Base-by-base conservation (phyloP, 495 filamentous ascomycete genomes). In the Aspergillus funiculosus region DNA sequence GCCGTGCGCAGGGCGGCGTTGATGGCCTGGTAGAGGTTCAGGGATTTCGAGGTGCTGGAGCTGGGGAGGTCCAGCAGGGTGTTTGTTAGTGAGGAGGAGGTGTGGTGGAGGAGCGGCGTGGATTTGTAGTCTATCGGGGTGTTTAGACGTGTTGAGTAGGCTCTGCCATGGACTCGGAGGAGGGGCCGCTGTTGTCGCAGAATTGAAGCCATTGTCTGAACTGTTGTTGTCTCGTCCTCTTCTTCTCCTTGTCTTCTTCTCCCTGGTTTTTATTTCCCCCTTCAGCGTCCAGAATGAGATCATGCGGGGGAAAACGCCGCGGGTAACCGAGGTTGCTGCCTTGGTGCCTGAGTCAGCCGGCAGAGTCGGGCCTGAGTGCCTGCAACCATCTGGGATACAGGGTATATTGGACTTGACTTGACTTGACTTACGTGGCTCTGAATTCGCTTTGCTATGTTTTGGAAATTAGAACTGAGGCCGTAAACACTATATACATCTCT, bases 1-100 rank as follows among this genome's bases (percentile, higher is more conserved):
- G 92, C 85, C 29, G 79, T 84, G 22, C 83, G 75, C 8, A 98
- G 71, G 10, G 91, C 91, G 57, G 87, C 80, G 64, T 96, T 96
- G 69, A 98, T 81, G 17, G 92, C 83, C 60, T 92, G 85, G 72
- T 89, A 95, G 40, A 94, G 75, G 64, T 95, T 97, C 74, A 94
- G 80, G 29, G 86, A 80, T 54, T 86, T 89, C 13, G 85, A 88
- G 10, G 77, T 76, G 1, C 83, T 78, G 29, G 76, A 76, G 56
- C 76, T 77, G 20, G 81, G 85, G 22, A 83, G 78, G 14, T 83
- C 73, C 14, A 73, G n/a, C n/a, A n/a, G 52, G 24, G 80, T 67
- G 57, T 77, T 81, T n/a, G 71, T 54, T 35, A 95, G 74, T 15
- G 86, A 81, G 2, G 82, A 64, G 0, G 89, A 73, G 13, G 79